Evolutionary conservation across 257 asterid genomes (phyloP), one percentile per base, ranked within the genome.

Genomic region (Capsicum baccatum): DNA sequence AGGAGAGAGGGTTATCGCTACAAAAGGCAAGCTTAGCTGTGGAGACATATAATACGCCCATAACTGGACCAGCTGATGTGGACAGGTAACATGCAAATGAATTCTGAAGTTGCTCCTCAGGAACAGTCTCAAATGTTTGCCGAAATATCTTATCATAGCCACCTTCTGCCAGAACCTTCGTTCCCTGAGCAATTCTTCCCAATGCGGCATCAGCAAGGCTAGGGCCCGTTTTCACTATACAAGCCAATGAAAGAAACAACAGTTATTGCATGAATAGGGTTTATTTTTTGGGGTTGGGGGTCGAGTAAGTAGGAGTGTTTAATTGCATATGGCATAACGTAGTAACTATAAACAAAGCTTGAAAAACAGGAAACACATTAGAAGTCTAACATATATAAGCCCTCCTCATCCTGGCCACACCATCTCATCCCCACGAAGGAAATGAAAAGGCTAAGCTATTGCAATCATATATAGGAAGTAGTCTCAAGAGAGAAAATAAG

Each of bases 51-150:
- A 97, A 76, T 79, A 93, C 90, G 48, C 99, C 99, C 97, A 95
- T 95, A 80, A 95, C 99, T 26, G 99, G 99, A 88, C 99, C 99
- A 87, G 99, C 97, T 35, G 99, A 97, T 35, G 99, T 97, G 83
- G 99, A 97, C 74, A 97, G 87, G 90, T 97, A 97, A 79, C 99
- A 95, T 5, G 98, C 98, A 83, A 90, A 97, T 82, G 98, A 89
- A 78, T 97, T 91, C 64, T 86, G 88, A 85, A 97, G 97, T 82
- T 93, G 90, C 92, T 97, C 99, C 86, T 95, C 98, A 0, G 97
- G 97, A 87, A 90, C 92, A 42, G 98, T 94, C 93, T 97, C 99
- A 82, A 97, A 97, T 82, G 99, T 91, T 85, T 92, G 99, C 76
- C 90, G 92, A 83, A 97, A 97, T 89, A 97, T 91, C 86, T 97